Evolutionary conservation across 331 rosid genomes (phyloP), one percentile per base, ranked within the genome.

Genomic region (Acacia pycnantha): DNA sequence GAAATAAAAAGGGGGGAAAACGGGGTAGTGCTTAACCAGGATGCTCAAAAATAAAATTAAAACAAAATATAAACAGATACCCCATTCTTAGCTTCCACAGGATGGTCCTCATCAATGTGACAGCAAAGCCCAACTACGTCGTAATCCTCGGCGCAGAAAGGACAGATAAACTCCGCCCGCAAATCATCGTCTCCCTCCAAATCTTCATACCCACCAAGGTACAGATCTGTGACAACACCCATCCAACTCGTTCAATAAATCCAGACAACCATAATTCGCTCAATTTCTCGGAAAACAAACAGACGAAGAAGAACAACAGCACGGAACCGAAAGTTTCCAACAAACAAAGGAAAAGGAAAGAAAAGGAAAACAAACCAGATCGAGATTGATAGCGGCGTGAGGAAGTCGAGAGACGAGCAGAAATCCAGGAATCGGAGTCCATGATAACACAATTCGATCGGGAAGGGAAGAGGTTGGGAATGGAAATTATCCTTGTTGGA

Each of bases 91-190:
- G 91, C 93, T 83, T 95, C 93, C 56, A 89, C 68, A 22, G 94
- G 96, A 81, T 95, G 98, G 40, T 93, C 95, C 87, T 90, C 98
- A 46, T 95, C 98, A 88, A 95, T 91, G 82, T 95, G 98, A 75
- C 98, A 93, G 76, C 97, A 95, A 80, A 95, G 98, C 48, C 95
- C 97, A 81, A 95, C 96, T 56, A 95, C 84, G 41, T 95, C 98
- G 78, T 91, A 95, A 83, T 93, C 92, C 81, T 93, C 98, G 8
- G 93, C 90, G 41, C 98, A 95, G 73, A 91, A 93, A 46, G 98
- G 98, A 74, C 98, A 95, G 22, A 89, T 85, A 78, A 84, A 95
- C 86, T 95, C 98, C 64, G 91, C 86, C 73, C 82, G 86, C 58
- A 88, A 85, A 78, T 91, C 97, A 66, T 93, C 98, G 7, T 81